phyloP scores from a whole-genome alignment of 257 asterid species.

The Solanum arcanum region DNA sequence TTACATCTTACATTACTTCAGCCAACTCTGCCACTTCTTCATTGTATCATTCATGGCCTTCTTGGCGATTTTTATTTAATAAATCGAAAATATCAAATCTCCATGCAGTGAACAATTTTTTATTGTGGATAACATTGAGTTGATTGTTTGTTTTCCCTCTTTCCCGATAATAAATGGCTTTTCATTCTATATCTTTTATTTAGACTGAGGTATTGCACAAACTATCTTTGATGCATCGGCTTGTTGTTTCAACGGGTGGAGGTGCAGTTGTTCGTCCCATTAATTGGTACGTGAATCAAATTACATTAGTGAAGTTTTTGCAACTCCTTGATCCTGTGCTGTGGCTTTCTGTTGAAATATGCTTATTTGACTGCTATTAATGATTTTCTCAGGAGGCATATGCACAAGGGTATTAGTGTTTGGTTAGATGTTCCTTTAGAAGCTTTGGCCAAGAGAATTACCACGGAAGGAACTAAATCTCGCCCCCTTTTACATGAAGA shows the following conservation, averaged over 20 bases:
- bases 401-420: constrained; percentile 72
- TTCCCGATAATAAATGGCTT: background rate
- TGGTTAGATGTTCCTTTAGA: constrained; percentile 93
- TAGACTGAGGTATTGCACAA: constrained; percentile 65
- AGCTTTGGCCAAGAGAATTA: constrained; percentile 76
- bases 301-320: background rate
- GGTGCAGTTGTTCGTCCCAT: constrained; percentile 87
- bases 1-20: background rate
- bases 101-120: background rate
- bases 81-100: background rate
- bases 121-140: background rate
- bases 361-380: background rate
- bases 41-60: background rate
- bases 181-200: constrained; percentile 1
- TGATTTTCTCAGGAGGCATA: constrained; percentile 53
- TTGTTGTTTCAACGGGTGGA: constrained; percentile 92
- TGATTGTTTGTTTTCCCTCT: background rate
- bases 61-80: background rate
- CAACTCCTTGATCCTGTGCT: background rate
- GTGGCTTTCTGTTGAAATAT: background rate
- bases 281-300: constrained; percentile 55
- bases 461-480: constrained; percentile 62
- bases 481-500: constrained; percentile 72
- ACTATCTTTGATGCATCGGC: constrained; percentile 54
- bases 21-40: background rate